Evolutionary conservation across 768 basidiomycete genomes (phyloP).

Genomic region (Rubroboletus satanas): DNA sequence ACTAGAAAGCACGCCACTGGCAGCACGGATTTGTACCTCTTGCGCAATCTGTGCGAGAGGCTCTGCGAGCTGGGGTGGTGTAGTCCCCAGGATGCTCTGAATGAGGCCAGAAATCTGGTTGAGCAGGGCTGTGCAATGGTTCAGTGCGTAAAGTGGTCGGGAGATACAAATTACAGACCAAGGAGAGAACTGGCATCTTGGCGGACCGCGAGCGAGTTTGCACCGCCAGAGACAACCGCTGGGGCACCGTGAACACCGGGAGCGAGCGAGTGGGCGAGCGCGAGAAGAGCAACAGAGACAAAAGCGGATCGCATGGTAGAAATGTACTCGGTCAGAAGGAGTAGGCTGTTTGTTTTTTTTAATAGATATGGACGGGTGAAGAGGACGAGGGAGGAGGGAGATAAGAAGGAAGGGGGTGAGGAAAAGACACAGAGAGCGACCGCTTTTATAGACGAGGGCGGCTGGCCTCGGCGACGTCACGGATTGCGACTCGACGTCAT

Average conservation of each 20-base stretch:
- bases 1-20: background rate
- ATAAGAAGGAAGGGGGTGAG: conserved; percentile 11
- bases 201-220: conserved; percentile 4
- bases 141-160: background rate
- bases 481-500: conserved; percentile 10
- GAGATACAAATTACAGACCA: conserved; percentile 1
- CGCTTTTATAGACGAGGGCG: conserved; percentile 18
- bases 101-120: background rate
- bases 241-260: conserved; percentile 19
- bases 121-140: background rate
- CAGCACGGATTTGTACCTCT: background rate
- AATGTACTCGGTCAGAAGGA: conserved; percentile 20
- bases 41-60: background rate
- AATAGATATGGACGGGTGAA: conserved; percentile 4
- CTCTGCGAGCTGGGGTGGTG: background rate
- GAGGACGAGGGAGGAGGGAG: conserved; percentile 4
- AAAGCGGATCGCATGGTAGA: conserved; percentile 24
- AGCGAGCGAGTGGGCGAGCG: conserved; percentile 12
- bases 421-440: background rate
- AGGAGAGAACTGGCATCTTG: fast-evolving
- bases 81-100: background rate
- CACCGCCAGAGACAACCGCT: background rate
- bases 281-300: conserved; percentile 19
- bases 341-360: conserved; percentile 19
- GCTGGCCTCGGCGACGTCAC: conserved; percentile 11